Conservation (phyloP, 1,139 yeast genomes). For the Saccharomyces hybrid region DNA sequence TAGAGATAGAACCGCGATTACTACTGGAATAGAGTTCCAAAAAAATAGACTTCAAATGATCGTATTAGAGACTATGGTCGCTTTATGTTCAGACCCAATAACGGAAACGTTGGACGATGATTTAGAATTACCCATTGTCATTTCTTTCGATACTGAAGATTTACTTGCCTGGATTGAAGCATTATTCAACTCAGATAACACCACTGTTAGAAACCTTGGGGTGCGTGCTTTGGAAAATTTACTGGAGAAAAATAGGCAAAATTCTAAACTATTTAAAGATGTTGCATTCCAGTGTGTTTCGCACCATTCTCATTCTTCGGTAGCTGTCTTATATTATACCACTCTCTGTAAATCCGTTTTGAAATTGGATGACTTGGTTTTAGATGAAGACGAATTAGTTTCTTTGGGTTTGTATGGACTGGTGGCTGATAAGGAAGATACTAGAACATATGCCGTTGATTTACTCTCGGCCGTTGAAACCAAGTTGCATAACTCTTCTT, state of each 20-base stretch:
- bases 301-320: conserved; percentile 43
- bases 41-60: conserved; percentile 65
- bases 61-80: conserved; percentile 77
- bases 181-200: conserved; percentile 53
- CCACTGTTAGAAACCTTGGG: conserved; percentile 57
- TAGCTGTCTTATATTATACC: conserved; percentile 61
- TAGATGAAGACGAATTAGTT: conserved; percentile 31
- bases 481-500: conserved; percentile 29
- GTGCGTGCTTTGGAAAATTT: conserved; percentile 65
- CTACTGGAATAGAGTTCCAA: conserved; percentile 79
- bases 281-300: conserved; percentile 65
- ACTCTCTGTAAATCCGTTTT: conserved; percentile 54
- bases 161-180: conserved; percentile 75
- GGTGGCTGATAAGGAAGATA: conserved; percentile 28
- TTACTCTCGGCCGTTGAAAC: no score
- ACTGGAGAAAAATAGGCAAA: conserved; percentile 51
- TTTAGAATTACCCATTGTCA: conserved; percentile 34
- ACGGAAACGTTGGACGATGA: conserved; percentile 43
- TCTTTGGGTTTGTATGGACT: conserved; percentile 31
- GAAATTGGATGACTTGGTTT: conserved; percentile 21
- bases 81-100: conserved; percentile 62
- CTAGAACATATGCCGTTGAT: conserved; percentile 18
- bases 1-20: conserved; percentile 36
- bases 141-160: conserved; percentile 65
- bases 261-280: conserved; percentile 51